Evolutionary conservation across 23 red algal genomes (phyloP).

Genomic region (Chondrus crispus): DNA sequence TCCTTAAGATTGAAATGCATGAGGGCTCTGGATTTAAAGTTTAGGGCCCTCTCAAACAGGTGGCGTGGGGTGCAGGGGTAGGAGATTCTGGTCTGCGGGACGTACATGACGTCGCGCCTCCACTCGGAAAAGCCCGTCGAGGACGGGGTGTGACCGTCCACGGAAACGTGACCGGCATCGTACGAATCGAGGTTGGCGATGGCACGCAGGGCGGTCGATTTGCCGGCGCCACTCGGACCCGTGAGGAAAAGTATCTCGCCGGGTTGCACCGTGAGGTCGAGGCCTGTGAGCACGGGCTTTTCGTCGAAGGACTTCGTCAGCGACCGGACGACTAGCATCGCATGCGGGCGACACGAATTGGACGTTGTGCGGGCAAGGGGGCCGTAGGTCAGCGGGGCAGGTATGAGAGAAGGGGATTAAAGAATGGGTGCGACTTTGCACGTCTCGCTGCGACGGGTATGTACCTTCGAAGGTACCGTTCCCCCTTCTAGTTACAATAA

Average conservation of each 20-base stretch:
- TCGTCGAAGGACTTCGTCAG: not conserved
- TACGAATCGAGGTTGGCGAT: conserved; percentile 51
- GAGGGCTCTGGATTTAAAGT: not conserved
- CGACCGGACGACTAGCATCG: not conserved
- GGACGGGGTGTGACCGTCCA: not conserved
- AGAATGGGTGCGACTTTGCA: too few relatives aligned
- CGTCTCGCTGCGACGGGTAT: too few relatives aligned
- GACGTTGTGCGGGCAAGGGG: too few relatives aligned
- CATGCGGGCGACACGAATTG: too few relatives aligned
- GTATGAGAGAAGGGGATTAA: too few relatives aligned
- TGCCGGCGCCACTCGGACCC: conserved; percentile 70
- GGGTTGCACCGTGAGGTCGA: not conserved
- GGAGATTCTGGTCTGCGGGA: conserved; percentile 38
- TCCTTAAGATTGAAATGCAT: not conserved
- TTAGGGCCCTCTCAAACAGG: conserved; percentile 18
- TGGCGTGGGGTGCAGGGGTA: conserved; percentile 29
- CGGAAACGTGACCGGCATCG: not conserved
- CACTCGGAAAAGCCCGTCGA: conserved; percentile 10
- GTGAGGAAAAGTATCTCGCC: conserved; percentile 46
- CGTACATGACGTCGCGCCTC: conserved; percentile 61
- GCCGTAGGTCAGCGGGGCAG: too few relatives aligned
- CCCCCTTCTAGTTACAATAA: too few relatives aligned
- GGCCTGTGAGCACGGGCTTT: not conserved
- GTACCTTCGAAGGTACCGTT: too few relatives aligned
- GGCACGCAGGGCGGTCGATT: conserved; percentile 55